Conservation (phyloP, 108 stramenopile species). For the Chaetoceros muelleri region DNA sequence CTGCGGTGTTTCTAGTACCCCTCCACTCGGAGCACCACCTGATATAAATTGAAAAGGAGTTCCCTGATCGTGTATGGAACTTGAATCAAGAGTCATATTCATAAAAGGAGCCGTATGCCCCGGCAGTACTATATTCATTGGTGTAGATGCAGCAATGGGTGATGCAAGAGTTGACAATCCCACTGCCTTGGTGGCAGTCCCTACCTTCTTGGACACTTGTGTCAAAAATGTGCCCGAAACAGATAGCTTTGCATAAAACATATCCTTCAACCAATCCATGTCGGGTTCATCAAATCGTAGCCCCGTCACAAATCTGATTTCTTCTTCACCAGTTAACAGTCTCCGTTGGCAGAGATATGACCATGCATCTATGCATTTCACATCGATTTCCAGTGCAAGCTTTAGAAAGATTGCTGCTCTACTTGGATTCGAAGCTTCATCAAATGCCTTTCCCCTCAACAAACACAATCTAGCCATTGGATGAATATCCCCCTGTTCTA, state of each 20-base stretch:
- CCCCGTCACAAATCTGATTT: constrained; percentile 16
- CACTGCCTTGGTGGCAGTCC: neutral
- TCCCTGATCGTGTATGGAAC: neutral
- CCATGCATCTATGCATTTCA: constrained; percentile 49
- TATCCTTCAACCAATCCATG: constrained; percentile 45
- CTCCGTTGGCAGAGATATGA: constrained; percentile 36
- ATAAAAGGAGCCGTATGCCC: neutral
- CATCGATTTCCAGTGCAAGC: constrained; percentile 50
- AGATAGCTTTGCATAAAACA: constrained; percentile 41
- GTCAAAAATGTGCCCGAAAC: neutral
- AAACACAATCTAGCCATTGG: constrained; percentile 49
- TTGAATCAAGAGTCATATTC: neutral
- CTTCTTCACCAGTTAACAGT: constrained; percentile 34
- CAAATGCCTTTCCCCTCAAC: constrained; percentile 45
- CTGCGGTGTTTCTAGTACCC: neutral
- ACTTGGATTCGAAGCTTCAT: constrained; percentile 54
- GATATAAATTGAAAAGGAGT: neutral
- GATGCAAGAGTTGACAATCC: neutral
- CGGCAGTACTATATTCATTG: neutral
- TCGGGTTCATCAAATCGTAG: constrained; percentile 13
- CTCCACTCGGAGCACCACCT: neutral
- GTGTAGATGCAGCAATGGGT: neutral
- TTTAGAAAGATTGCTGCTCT: constrained; percentile 50
- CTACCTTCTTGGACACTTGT: neutral
- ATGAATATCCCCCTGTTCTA: constrained; percentile 31